Base-by-base conservation (phyloP, 2,329 filamentous ascomycete genomes). In the Stachybotrys echinatus region DNA sequence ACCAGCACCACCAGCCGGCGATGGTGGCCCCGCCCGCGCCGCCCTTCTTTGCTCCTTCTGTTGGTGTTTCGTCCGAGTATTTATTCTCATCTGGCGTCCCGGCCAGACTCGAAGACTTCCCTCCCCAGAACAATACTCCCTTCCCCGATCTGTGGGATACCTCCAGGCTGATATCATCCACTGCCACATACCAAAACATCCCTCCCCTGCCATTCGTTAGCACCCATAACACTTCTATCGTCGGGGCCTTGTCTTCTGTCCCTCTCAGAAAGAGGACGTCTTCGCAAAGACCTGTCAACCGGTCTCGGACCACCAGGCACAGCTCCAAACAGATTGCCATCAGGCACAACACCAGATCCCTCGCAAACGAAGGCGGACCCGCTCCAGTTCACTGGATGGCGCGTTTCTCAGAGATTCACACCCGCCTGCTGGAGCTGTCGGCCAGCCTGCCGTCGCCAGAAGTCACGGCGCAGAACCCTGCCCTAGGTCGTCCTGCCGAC, bases 351-450 rank as follows among this genome's bases (percentile, higher is more conserved):
- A 46, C 45, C 31, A 49, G 57, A 56, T 45, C 48, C 44, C 31
- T 48, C 57, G 54, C 47, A 56, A 23, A 43, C 55, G 42, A 52
- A 55, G 20, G 52, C 54, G 48, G 50, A 54, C 48, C 54, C 6
- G 52, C 63, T 45, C 39, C 50, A 45, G 54, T 63, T 49, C 60
- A 65, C 61, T 69, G 65, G 63, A 71, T 71, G 68, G 63, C 68
- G 52, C 66, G 68, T 52, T 59, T 72, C 49, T 65, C 65, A 22
- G 62, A 69, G 45, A 64, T 72, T 53, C 69, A 70, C 55, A 59
- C 65, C 48, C 60, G 65, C 21, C 61, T 73, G 8, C 61, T 69
- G 56, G 65, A 66, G 54, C 65, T 73, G n/a, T 61, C 65, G 42
- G 62, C 64, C 14, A 55, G 58, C 34, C 53, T 72, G 31, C 64